Percentiles rank a stretch among this genome's conserved stretches.
Evolutionary conservation across 768 basidiomycete species (phyloP).

Genomic region (Lactarius psammicola): DNA sequence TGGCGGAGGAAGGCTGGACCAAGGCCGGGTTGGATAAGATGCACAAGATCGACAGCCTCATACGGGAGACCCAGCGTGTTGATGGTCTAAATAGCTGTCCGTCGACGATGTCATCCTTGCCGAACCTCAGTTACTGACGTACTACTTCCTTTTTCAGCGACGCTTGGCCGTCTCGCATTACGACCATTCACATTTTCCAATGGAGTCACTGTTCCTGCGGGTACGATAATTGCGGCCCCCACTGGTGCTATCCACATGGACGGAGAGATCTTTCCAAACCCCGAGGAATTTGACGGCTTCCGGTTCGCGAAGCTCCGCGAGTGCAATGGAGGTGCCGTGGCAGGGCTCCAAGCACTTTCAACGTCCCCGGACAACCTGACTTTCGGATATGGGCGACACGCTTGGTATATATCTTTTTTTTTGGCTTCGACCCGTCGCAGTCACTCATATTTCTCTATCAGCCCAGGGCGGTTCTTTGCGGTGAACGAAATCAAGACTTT

Average conservation of each 20-base stretch:
- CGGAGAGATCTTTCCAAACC: constrained; percentile 41
- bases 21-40: constrained; percentile 25
- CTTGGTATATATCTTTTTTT: constrained; percentile 30
- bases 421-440: neutral
- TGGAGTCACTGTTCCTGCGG: constrained; percentile 40
- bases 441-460: constrained; percentile 2
- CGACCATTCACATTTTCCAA: constrained; percentile 36
- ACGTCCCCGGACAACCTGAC: constrained; percentile 36
- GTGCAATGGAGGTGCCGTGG: constrained; percentile 21
- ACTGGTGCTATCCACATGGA: constrained; percentile 41
- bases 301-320: constrained; percentile 39
- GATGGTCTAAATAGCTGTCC: constrained; percentile 11
- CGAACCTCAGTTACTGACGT: neutral
- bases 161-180: constrained; percentile 30
- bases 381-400: constrained; percentile 33
- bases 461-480: constrained; percentile 34
- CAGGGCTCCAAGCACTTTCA: constrained; percentile 33
- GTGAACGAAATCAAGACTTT: constrained; percentile 31
- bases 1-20: constrained; percentile 29
- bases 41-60: constrained; percentile 32
- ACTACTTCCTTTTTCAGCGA: constrained; percentile 15
- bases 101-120: neutral
- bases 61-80: constrained; percentile 30
- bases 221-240: constrained; percentile 39
- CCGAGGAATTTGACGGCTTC: constrained; percentile 42